Evolutionary conservation across 176 grass and related monocot genomes (phyloP), one percentile per base, ranked within the genome.

Genomic region (Thalia dealbata): DNA sequence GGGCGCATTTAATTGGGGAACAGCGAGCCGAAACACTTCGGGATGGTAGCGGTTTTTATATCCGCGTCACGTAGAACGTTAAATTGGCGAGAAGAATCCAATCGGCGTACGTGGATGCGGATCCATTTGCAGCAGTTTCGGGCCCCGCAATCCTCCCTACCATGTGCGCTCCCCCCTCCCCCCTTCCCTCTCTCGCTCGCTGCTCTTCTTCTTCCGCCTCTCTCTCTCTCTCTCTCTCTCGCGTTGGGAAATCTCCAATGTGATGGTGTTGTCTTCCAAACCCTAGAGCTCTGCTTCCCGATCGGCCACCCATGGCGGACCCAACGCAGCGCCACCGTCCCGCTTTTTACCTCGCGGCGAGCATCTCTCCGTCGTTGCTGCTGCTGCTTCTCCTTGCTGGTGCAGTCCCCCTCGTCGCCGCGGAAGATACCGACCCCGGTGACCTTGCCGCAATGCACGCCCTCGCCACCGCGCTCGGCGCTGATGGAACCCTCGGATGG

Each of bases 401-500:
- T 24, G 51, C 25, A 58, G 3, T 25, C 25, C 14, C 22, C 29
- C 43, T 35, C 19, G 24, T 35, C 38, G 46, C 64, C 6, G 54
- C 15, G 27, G 32, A 52, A 11, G 50, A 51, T 7, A 35, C 65
- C 13, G 14, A 54, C 13, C n/a, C 67, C 29, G 74, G 80, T 14
- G 83, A 85, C 76, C 55, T 69, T 10, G 74, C 74, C 0, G 78
- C 73, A 50, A 81, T 85, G 83, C 69, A 62, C 43, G 69, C 70
- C n/a, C 59, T 85, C 21, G 73, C 83, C 13, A 42, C 15, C 32
- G 62, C 59, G 7, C 71, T 80, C 48, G 41, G 61, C 14, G 48
- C 74, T 43, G 62, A 79, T 18, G 13, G 46, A 3, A 26, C 68
- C 27, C 68, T 85, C 21, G 71, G 58, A 32, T 85, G 83, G 83